Base-by-base conservation (phyloP, 1,139 yeast genomes). In the Diutina siamensis region DNA sequence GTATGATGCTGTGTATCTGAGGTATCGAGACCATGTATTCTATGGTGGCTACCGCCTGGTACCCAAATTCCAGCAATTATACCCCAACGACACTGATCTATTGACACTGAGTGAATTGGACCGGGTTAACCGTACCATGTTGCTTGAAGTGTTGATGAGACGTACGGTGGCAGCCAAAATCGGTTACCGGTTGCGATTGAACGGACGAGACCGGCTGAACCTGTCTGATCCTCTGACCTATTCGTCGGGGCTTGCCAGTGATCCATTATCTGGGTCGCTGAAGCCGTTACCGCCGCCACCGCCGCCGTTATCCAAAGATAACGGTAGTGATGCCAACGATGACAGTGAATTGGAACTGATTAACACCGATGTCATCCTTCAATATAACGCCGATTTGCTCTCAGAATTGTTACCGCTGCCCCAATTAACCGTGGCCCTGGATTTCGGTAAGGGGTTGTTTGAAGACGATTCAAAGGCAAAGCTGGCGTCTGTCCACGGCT, bases 81-180 rank as follows among this genome's bases (percentile, higher is more conserved):
- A 59, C 46, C 69, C 72, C 1, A 46, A 54, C 2, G 57, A 56
- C 34, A 49, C 52, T 7, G 50, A 53, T 4, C 51, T 63, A 27
- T 48, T 65, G 15, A 45, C 53, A 7, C 51, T 54, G 9, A 47
- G 48, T 8, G 71, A 68, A 41, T 54, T 62, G 21, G 60, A 61
- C 20, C 54, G 53, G 19, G 55, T 68, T 47, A 64, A 68, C 48
- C 59, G 57, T 44, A 62, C 60, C 45, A 47, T 71, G 1, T 54
- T 67, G 17, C 57, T 68, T 41, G 75, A 71, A 46, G 53, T 68
- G 1, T 57, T 71, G 40, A 48, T 71, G 17, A 58, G 75, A 46
- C 55, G 73, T 48, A 71, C 74, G 1, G 53, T 70, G 50, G 70
- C 73, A 38, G 75, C 73, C 2, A 71, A 71, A 54, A 59, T 71